Base-by-base conservation (phyloP, 2,329 filamentous ascomycete genomes). In the Trichoderma afroharzianum region DNA sequence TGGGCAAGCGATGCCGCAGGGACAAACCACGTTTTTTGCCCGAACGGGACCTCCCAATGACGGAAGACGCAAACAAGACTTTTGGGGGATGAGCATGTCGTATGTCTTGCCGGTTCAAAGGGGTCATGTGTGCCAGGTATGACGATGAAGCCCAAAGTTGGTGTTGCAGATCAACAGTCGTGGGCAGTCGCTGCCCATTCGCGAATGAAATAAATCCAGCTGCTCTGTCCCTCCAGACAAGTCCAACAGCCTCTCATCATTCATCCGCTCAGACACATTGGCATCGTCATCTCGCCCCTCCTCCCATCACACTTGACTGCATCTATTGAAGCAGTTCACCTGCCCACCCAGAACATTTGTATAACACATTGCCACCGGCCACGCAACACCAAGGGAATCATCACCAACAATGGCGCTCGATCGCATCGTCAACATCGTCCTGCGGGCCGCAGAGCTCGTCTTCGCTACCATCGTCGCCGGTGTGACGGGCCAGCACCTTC, bases 381-480 rank as follows among this genome's bases (percentile, higher is more conserved):
- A 53, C 39, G 21, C 63, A 55, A 30, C 50, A 36, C 21, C 50
- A 66, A 32, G 30, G 18, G 11, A 24, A 11, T 12, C 7, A 18
- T 57, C 24, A 57, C 30, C 63, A 63, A 39, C 66, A 73, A 84
- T 83, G 81, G 81, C 80, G 71, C 73, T 84, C 64, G 81, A 83
- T 71, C 81, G 82, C 62, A 75, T 84, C 69, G 77, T 83, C 72
- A 82, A 80, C 72, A 75, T 83, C 71, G 70, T 80, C 59, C 78
- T 84, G 61, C 82, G 83, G 32, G 76, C 77, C 33, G 80, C 81
- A 21, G 79, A 93, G 82, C 86, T 95, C 74, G 88, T 85, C 76
- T 94, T 92, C 78, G 90, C 88, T n/a, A 86, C 88, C 75, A 91
- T 94, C 73, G 90, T 93, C 66, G 89, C 91, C 28, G 92, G 91